Conservation (phyloP, 192 early-diverging fungal species). For the Lobosporangium transversale region DNA sequence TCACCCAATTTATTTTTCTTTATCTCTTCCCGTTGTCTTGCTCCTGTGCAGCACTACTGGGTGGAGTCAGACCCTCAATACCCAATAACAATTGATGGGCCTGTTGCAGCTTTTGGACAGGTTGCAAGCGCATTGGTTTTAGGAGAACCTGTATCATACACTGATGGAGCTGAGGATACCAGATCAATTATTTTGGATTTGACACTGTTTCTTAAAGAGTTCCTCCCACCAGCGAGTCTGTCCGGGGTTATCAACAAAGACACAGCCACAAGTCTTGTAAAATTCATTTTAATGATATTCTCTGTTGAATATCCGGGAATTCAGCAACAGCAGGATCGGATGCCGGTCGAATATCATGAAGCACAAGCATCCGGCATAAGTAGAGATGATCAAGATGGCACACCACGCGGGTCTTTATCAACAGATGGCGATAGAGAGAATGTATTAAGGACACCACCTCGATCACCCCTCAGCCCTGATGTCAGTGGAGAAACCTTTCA, state of each 20-base stretch:
- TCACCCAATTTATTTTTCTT: no score
- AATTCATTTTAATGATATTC: conserved; percentile 21
- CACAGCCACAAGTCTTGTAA: conserved; percentile 6
- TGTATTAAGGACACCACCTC: conserved; percentile 30
- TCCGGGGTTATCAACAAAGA: conserved; percentile 9
- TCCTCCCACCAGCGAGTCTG: conserved; percentile 29
- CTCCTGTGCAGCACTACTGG: conserved; percentile 28
- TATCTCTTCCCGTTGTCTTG: no score
- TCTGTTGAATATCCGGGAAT: conserved; percentile 24
- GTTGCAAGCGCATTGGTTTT: conserved; percentile 34
- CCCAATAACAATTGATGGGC: conserved; percentile 28
- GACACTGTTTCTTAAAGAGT: conserved; percentile 17
- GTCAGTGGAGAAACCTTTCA: conserved; percentile 44
- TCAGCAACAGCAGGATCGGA: background rate
- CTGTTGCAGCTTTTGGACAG: conserved; percentile 17
- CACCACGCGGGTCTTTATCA: conserved; percentile 18
- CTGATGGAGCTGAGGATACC: conserved; percentile 16
- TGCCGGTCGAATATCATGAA: background rate
- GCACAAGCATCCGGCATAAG: background rate
- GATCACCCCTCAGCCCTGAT: conserved; percentile 34
- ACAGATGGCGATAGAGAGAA: conserved; percentile 12
- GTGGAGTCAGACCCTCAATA: conserved; percentile 31
- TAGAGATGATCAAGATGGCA: conserved; percentile 8
- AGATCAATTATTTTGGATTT: conserved; percentile 32
- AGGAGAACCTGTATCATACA: conserved; percentile 3